phyloP scores from a whole-genome alignment of 2,329 filamentous ascomycete genomes.

The Fusarium armeniacum region DNA sequence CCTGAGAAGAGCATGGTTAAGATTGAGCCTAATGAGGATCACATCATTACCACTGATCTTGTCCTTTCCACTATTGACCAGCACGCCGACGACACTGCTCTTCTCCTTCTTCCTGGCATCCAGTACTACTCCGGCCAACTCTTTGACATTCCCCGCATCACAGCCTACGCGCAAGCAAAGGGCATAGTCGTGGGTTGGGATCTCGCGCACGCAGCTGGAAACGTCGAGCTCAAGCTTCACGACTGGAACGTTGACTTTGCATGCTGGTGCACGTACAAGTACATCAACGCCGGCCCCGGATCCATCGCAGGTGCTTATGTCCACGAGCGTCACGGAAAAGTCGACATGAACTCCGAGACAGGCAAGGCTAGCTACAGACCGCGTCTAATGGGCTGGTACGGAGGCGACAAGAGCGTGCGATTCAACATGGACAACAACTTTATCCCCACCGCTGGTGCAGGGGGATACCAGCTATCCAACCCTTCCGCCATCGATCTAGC shows the following conservation, averaged over 20 bases:
- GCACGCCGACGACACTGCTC: constrained; percentile 78
- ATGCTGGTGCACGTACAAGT: constrained; percentile 95
- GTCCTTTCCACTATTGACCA: constrained; percentile 81
- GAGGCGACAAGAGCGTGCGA: constrained; percentile 79
- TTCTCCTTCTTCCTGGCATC: constrained; percentile 86
- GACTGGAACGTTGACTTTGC: constrained; percentile 95
- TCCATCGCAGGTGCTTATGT: constrained; percentile 85
- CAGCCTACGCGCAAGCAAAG: constrained; percentile 77
- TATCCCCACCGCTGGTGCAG: constrained; percentile 81
- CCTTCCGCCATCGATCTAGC: constrained; percentile 83
- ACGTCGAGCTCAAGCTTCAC: constrained; percentile 83
- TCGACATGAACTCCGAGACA: constrained; percentile 59
- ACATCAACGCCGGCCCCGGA: constrained; percentile 88
- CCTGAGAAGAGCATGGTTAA: constrained; percentile 78
- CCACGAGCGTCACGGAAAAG: constrained; percentile 78
- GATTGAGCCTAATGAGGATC: constrained; percentile 73
- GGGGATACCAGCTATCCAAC: constrained; percentile 88
- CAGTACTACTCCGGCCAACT: constrained; percentile 94
- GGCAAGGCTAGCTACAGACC: constrained; percentile 66
- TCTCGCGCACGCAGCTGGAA: constrained; percentile 87
- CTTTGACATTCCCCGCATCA: constrained; percentile 86
- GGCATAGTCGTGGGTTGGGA: constrained; percentile 88
- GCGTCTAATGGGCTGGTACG: constrained; percentile 88
- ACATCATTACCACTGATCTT: constrained; percentile 77
- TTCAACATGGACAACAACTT: constrained; percentile 90